Base-by-base conservation (phyloP, 2,329 filamentous ascomycete genomes). In the Ophiosphaerella herpotricha region DNA sequence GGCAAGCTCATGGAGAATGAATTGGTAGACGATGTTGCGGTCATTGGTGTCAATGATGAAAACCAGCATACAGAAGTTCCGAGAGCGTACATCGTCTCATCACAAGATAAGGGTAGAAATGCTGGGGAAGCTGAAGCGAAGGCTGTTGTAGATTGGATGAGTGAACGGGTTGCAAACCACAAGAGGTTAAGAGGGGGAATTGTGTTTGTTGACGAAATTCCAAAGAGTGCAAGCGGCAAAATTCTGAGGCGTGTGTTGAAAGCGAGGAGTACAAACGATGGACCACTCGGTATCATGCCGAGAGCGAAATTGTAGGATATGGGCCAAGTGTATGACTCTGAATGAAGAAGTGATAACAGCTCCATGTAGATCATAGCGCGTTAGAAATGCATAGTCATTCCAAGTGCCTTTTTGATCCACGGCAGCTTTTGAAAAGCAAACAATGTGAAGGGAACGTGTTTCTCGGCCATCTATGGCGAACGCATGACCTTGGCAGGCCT, bases 201-300 rank as follows among this genome's bases (percentile, higher is more conserved):
- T 12, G 73, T 74, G 34, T 78, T 80, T 40, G 65, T 77, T 2
- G 71, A 75, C 9, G 75, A 75, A 54, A 75, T 80, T 23, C 77
- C 77, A 1, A 80, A 80, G 70, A 75, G 72, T 33, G 70, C 73
- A 12, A 74, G 70, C 46, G 77, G 77, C 4, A 80, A 80, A 71
- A 79, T 79, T 41, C 46, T 80, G 54, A 65, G 77, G 18, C 42
- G 62, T 2, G 26, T 65, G 31, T 34, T 66, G 16, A 66, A 66
- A 46, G 62, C 61, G 39, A 48, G 60, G 26, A 51, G 48, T 29
- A 58, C 57, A 21, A 37, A 33, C 7, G 62, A 65, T 51, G 43
- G 38, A 23, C 49, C 53, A 2, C 23, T 65, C 16, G 62, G 60
- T n/a, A 34, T 62, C 18, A 36, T 14, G 9, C 23, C 23, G 5